These are phyloP conservation scores for Vitis riparia DNA, from an alignment of 164 flowering plant species.

Conservation along the genomic window DNA sequence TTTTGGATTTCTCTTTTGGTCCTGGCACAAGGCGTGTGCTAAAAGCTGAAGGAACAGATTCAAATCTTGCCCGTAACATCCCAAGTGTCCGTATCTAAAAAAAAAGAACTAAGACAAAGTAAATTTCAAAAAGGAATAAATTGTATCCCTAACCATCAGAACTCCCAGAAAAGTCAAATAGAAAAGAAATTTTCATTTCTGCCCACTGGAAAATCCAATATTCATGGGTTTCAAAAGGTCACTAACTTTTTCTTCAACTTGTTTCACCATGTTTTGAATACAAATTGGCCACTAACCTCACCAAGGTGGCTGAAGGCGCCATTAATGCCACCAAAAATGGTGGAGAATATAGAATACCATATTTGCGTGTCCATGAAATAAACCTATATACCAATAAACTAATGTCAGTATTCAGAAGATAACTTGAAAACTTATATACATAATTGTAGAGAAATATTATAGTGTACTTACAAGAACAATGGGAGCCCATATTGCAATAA, in stretches of 20 bases:
- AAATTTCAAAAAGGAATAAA: too few species aligned
- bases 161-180: neutral
- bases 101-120: neutral
- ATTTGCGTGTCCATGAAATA: slow-evolving; percentile 98
- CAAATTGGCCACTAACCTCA: slow-evolving; percentile 67
- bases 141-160: too few species aligned
- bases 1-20: slow-evolving; percentile 28
- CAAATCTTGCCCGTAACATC: slow-evolving; percentile 94
- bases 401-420: neutral
- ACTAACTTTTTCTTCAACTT: neutral
- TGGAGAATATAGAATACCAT: slow-evolving; percentile 96
- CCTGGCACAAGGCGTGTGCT: slow-evolving; percentile 65
- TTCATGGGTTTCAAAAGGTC: too few species aligned
- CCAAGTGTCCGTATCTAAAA: slow-evolving; percentile 93
- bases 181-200: neutral
- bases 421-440: neutral
- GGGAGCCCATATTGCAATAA: slow-evolving; percentile 93
- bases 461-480: slow-evolving; percentile 72
- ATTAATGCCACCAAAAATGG: slow-evolving; percentile 82
- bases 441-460: neutral
- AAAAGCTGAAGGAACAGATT: slow-evolving; percentile 76
- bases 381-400: slow-evolving; percentile 45
- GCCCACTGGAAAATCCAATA: too few species aligned
- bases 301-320: slow-evolving; percentile 98
- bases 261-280: neutral